Percentiles rank a stretch among this genome's conserved stretches.
phyloP scores from a whole-genome alignment of 1,284 basidiomycete species.

The Sporisorium exsertum region DNA sequence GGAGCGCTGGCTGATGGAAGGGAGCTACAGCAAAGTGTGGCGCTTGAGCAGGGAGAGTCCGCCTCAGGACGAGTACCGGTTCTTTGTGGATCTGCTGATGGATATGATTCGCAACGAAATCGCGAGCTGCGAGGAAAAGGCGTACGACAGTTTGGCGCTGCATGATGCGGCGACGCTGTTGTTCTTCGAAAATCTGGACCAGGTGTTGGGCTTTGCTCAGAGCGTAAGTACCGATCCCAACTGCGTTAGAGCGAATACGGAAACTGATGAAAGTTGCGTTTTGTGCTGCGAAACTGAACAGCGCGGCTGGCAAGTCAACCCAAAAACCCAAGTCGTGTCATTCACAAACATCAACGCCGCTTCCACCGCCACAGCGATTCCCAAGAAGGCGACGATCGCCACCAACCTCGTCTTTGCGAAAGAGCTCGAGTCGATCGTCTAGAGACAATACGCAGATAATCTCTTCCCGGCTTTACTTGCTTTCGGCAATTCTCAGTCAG shows the following conservation, averaged over 20 bases:
- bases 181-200: constrained; percentile 84
- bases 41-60: constrained; percentile 83
- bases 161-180: constrained; percentile 87
- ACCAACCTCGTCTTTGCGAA: constrained; percentile 66
- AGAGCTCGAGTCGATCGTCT: constrained; percentile 68
- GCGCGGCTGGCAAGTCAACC: constrained; percentile 70
- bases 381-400: constrained; percentile 65
- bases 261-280: constrained; percentile 1
- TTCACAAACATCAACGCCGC: constrained; percentile 50
- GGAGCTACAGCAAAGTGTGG: constrained; percentile 98
- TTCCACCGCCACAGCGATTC: constrained; percentile 43
- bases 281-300: constrained; percentile 8
- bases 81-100: constrained; percentile 90
- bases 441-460: too few relatives aligned
- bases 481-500: too few relatives aligned
- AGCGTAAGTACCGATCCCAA: constrained; percentile 69
- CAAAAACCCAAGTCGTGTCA: constrained; percentile 66
- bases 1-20: constrained; percentile 98
- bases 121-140: constrained; percentile 89
- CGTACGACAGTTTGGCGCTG: constrained; percentile 86
- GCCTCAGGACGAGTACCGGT: constrained; percentile 80
- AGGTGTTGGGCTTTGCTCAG: constrained; percentile 81
- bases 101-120: constrained; percentile 94
- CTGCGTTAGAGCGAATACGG: background rate
- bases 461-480: too few relatives aligned